A percentile compares a stretch with the other conserved stretches of the same genome.
Conservation (phyloP, 768 basidiomycete genomes). For the Mycena filopes region DNA sequence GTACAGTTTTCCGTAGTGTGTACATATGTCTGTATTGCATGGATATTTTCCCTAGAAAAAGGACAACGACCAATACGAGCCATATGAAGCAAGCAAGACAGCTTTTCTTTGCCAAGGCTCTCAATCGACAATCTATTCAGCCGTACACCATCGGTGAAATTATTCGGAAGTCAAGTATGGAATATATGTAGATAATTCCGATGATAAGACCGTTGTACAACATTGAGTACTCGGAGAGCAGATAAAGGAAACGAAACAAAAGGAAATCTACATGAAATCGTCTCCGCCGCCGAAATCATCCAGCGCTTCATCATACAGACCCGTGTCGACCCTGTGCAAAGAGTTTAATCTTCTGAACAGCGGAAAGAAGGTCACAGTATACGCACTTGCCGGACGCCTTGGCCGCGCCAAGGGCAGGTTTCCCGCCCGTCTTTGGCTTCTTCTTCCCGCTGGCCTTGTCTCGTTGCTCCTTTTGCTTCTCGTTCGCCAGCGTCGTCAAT, state of each 20-base stretch:
- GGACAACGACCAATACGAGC: no score
- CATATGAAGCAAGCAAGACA: no score
- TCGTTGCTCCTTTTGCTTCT: constrained; percentile 92
- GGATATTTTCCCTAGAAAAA: no score
- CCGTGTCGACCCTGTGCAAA: constrained; percentile 75
- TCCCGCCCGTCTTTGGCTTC: constrained; percentile 76
- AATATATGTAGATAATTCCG: constrained; percentile 27
- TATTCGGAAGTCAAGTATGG: constrained; percentile 11
- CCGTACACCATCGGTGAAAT: neutral
- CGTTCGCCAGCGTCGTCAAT: constrained; percentile 89
- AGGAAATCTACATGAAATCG: constrained; percentile 87
- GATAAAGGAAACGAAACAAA: neutral
- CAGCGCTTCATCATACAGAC: constrained; percentile 85
- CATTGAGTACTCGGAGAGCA: constrained; percentile 7
- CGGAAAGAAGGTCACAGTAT: neutral
- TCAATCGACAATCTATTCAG: no score
- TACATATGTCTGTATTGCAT: no score
- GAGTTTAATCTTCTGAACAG: constrained; percentile 6
- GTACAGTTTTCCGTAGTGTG: no score
- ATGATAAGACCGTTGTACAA: constrained; percentile 21
- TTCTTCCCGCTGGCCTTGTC: constrained; percentile 92
- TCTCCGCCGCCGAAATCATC: constrained; percentile 86
- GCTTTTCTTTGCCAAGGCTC: no score
- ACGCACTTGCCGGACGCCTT: constrained; percentile 75
- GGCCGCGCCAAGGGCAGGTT: constrained; percentile 79